Percentiles rank a stretch among this genome's conserved stretches.
These are phyloP conservation scores for Penicillium tannophilum DNA, from an alignment of 495 filamentous ascomycete genomes.

Conservation along the genomic window DNA sequence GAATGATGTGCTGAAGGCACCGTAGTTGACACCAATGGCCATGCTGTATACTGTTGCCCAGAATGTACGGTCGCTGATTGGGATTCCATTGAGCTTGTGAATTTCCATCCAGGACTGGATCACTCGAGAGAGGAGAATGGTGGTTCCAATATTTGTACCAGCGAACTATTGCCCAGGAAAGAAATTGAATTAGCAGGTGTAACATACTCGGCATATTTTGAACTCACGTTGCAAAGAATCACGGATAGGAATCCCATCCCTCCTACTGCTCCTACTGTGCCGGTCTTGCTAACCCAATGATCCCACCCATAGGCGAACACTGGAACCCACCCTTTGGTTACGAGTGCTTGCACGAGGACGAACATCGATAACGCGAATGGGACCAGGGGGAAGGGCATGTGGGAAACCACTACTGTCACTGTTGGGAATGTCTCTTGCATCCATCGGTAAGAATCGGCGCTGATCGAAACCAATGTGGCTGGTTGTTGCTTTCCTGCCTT, in stretches of 20 bases:
- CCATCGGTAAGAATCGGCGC: constrained; percentile 50
- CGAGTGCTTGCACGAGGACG: constrained; percentile 65
- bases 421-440: constrained; percentile 67
- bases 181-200: neutral
- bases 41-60: constrained; percentile 69
- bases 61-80: constrained; percentile 59
- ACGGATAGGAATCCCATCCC: constrained; percentile 71
- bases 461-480: constrained; percentile 51
- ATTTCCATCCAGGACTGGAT: constrained; percentile 65
- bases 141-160: constrained; percentile 70
- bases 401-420: constrained; percentile 56
- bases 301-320: constrained; percentile 70
- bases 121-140: constrained; percentile 65
- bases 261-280: constrained; percentile 61
- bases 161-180: constrained; percentile 53
- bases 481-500: constrained; percentile 5
- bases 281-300: constrained; percentile 66
- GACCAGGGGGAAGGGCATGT: constrained; percentile 62
- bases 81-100: constrained; percentile 40
- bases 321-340: constrained; percentile 67
- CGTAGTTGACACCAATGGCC: constrained; percentile 69
- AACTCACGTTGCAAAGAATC: constrained; percentile 66
- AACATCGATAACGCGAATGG: constrained; percentile 71
- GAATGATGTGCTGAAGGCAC: constrained; percentile 67
- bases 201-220: too few relatives aligned